Base-by-base conservation (phyloP, 1,284 basidiomycete species). In the Boletus holoroseus region DNA sequence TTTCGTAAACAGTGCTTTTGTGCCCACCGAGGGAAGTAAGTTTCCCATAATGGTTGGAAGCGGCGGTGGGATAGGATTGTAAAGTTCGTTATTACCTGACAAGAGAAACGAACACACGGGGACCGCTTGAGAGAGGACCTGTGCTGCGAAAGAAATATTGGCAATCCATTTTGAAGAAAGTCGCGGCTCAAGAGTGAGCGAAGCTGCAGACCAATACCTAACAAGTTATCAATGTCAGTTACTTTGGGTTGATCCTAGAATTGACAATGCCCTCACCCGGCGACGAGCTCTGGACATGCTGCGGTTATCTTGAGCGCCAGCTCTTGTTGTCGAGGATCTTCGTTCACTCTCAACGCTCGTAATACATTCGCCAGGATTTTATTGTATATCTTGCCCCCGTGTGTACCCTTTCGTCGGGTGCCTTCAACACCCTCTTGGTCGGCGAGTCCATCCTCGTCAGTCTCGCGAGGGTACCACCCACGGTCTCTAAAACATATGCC, bases 401-500 rank as follows among this genome's bases (percentile, higher is more conserved):
- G 63, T 55, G 49, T 58, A 46, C 61, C 58, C 30, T 65, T 69
- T 27, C 59, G 61, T 39, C 45, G 64, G 58, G 41, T 62, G 5
- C 60, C 66, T 13, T 62, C 66, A 0, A 39, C 7, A 5, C 55
- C 49, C 2, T 57, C 62, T n/a, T 63, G 62, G 7, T 66, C 65
- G 15, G 40, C 16, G 9, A 39, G 15, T 2, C 44, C 60, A 9
- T 47, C 51, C 42, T 58, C 62, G 4, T 75, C 72, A 1, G 68
- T 65, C 58, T 83, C 79, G 3, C 89, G 81, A 2, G 83, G 83
- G 62, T 96, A 97, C 94, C 94, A 97, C 1, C 93, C 94, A 13
- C 81, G 77, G 63, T 95, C 92, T 42, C 75, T 79, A 69, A 95
- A 97, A 64, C 93, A 96, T 20, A 97, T 75, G 0, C 94, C 94